Conservation (phyloP, 139 green algal genomes). For the Closterium sp. region DNA sequence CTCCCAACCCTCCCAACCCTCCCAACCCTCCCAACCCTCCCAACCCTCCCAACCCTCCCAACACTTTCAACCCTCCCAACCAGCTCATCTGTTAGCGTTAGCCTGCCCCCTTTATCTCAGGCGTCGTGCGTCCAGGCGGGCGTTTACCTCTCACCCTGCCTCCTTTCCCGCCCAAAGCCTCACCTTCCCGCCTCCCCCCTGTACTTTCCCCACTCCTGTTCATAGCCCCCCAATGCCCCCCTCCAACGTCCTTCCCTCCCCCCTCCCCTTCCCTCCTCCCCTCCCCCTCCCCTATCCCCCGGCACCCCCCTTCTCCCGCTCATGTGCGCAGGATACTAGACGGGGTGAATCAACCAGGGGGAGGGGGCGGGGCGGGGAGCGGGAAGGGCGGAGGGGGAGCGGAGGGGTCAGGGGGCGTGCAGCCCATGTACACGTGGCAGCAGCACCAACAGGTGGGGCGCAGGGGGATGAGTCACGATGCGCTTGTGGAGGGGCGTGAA, state of each 20-base stretch:
- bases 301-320: not conserved
- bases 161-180: not conserved
- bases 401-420: not conserved
- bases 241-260: too few relatives aligned
- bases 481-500: too few relatives aligned
- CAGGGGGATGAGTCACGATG: not conserved
- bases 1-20: too few relatives aligned
- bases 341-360: not conserved
- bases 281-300: not conserved
- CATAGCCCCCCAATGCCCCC: too few relatives aligned
- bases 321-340: not conserved
- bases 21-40: too few relatives aligned
- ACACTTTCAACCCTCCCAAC: too few relatives aligned
- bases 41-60: too few relatives aligned
- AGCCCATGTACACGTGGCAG: constrained; percentile 5
- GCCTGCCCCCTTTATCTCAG: too few relatives aligned
- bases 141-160: not conserved
- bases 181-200: not conserved
- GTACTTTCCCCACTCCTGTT: too few relatives aligned
- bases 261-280: too few relatives aligned
- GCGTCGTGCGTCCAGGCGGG: too few relatives aligned
- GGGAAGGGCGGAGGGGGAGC: constrained; percentile 1
- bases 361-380: not conserved
- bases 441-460: not conserved
- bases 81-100: too few relatives aligned